phyloP scores from a whole-genome alignment of 495 filamentous ascomycete genomes.

The Neurospora sp. region DNA sequence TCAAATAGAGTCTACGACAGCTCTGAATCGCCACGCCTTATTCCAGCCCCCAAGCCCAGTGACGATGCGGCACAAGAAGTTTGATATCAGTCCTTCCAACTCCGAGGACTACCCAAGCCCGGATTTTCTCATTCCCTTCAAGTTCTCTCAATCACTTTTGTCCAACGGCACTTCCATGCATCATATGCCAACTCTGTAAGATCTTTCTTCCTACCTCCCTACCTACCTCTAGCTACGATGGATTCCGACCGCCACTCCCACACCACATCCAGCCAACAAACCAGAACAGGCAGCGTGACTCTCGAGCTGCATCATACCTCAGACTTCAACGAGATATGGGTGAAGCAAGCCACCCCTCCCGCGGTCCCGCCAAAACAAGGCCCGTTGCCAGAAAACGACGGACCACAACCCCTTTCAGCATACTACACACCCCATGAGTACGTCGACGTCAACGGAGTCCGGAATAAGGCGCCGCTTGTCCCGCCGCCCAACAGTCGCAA shows the following conservation, averaged over 20 bases:
- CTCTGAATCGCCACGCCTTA: not conserved
- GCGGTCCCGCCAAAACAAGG: not conserved
- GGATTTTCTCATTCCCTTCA: not conserved
- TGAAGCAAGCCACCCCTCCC: not conserved
- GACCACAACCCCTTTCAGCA: no score
- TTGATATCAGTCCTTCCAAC: not conserved
- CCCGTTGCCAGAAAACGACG: no score
- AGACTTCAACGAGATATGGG: not conserved
- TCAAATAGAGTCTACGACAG: not conserved
- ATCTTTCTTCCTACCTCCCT: not conserved
- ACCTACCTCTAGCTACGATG: not conserved
- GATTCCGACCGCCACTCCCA: not conserved
- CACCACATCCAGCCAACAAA: not conserved
- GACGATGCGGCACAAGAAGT: not conserved
- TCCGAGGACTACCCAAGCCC: no score
- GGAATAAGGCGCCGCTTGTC: no score
- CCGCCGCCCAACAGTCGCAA: not conserved
- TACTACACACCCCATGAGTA: no score
- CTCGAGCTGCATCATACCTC: not conserved
- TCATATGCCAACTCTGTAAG: not conserved
- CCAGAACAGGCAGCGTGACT: not conserved
- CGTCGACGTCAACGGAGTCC: no score
- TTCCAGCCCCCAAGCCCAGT: not conserved
- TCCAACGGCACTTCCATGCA: not conserved
- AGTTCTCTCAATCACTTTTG: no score